Conservation (phyloP, 2,329 filamentous ascomycete genomes). For the Sporothrix pseudoabietina region DNA sequence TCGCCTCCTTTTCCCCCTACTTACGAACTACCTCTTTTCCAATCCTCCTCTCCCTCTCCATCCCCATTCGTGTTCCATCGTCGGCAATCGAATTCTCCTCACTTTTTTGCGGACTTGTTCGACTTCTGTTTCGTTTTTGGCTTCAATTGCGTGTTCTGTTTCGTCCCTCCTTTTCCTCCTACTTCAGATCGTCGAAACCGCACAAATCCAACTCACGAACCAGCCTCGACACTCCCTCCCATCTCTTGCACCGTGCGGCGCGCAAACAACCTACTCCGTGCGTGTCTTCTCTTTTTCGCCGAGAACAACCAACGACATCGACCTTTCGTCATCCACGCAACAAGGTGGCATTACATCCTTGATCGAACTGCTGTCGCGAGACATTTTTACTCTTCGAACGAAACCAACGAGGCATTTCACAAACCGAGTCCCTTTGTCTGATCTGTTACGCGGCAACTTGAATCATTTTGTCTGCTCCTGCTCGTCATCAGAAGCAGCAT, state of each 20-base stretch:
- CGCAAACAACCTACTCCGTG: constrained; percentile 10
- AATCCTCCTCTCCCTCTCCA: neutral
- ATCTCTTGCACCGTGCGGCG: neutral
- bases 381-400: neutral
- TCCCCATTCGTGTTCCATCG: neutral
- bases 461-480: constrained; percentile 11
- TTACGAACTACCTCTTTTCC: neutral
- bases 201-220: neutral
- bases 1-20: constrained; percentile 10
- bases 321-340: neutral
- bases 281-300: neutral
- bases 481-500: neutral
- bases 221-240: neutral
- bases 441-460: neutral
- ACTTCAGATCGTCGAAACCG: constrained; percentile 1
- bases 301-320: constrained; percentile 18
- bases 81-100: neutral
- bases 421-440: neutral
- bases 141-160: neutral
- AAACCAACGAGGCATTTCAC: neutral
- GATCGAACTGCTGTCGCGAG: neutral
- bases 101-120: neutral
- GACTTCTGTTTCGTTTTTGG: neutral
- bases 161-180: neutral
- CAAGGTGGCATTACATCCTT: neutral